Evolutionary conservation across 768 basidiomycete species (phyloP).

Genomic region (Lyophyllum shimeji): DNA sequence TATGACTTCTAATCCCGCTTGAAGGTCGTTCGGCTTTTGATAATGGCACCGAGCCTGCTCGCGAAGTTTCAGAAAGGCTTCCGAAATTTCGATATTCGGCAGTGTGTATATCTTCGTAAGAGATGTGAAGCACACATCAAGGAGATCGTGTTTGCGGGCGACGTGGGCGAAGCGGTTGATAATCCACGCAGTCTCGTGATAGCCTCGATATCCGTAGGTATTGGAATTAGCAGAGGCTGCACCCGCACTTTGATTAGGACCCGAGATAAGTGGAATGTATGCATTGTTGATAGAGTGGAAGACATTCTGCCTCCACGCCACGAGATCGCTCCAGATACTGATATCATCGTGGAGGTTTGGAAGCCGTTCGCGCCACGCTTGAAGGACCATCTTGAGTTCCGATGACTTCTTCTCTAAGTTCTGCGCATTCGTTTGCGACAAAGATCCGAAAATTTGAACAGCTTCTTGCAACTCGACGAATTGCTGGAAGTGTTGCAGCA

Average conservation of each 20-base stretch:
- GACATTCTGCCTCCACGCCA: constrained; percentile 98
- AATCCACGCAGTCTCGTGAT: constrained; percentile 99
- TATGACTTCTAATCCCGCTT: constrained; percentile 96
- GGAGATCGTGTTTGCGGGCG: constrained; percentile 92
- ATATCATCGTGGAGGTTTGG: constrained; percentile 97
- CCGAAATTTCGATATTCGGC: constrained; percentile 99
- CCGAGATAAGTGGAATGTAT: constrained; percentile 86
- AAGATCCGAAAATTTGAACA: constrained; percentile 88
- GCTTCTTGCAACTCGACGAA: constrained; percentile 98
- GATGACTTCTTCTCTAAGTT: constrained; percentile 95
- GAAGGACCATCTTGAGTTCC: constrained; percentile 94
- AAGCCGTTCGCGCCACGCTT: constrained; percentile 95
- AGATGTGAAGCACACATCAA: constrained; percentile 93
- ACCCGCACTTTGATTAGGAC: constrained; percentile 49
- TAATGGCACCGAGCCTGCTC: constrained; percentile 99
- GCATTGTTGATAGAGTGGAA: constrained; percentile 96
- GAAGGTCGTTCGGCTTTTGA: constrained; percentile 90
- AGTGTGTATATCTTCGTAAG: constrained; percentile 98
- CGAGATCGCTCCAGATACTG: constrained; percentile 98
- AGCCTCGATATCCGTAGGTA: constrained; percentile 92
- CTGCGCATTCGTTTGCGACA: constrained; percentile 79
- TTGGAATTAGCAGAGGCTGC: constrained; percentile 59
- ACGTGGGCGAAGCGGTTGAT: constrained; percentile 99
- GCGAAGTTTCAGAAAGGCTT: constrained; percentile 97
- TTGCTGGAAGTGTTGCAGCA: constrained; percentile 98